Percentiles rank a stretch among this genome's conserved stretches.
phyloP scores from a whole-genome alignment of 139 green algal genomes.

The Chlamydomonas sp. region DNA sequence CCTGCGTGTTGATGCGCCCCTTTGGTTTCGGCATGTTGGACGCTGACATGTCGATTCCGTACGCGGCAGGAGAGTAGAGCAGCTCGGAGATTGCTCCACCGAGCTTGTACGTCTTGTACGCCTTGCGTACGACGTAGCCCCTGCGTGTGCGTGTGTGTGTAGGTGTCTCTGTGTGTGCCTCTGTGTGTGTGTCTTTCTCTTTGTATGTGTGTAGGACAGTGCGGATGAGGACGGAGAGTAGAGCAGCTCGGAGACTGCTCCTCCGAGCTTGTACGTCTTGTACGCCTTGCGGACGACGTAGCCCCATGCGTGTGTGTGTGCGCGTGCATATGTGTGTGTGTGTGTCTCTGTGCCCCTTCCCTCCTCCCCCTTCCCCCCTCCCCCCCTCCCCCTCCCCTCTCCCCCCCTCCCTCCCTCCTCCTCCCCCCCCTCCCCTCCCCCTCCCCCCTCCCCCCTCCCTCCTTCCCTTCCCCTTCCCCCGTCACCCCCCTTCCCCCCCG shows the following conservation, averaged over 20 bases:
- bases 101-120: conserved; percentile 73
- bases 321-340: not conserved
- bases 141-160: too few species aligned
- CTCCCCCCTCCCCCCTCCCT: not conserved
- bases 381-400: not conserved
- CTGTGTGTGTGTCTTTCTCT: too few species aligned
- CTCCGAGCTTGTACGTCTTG: conserved; percentile 72
- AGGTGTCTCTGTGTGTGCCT: too few species aligned
- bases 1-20: conserved; percentile 63
- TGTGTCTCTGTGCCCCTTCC: not conserved
- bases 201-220: too few species aligned
- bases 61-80: conserved; percentile 81
- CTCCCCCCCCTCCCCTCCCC: not conserved
- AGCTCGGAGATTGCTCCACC: conserved; percentile 77
- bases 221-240: conserved; percentile 82
- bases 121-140: conserved; percentile 70
- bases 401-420: not conserved
- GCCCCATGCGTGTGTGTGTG: too few species aligned
- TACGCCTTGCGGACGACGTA: conserved; percentile 83
- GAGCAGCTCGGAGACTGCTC: conserved; percentile 76
- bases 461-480: too few species aligned
- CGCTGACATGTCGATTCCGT: conserved; percentile 65
- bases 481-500: too few species aligned
- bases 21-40: conserved; percentile 69
- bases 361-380: not conserved